These are phyloP conservation scores for Colletotrichum tofieldiae DNA, from an alignment of 2,329 filamentous ascomycete species.

Conservation along the genomic window DNA sequence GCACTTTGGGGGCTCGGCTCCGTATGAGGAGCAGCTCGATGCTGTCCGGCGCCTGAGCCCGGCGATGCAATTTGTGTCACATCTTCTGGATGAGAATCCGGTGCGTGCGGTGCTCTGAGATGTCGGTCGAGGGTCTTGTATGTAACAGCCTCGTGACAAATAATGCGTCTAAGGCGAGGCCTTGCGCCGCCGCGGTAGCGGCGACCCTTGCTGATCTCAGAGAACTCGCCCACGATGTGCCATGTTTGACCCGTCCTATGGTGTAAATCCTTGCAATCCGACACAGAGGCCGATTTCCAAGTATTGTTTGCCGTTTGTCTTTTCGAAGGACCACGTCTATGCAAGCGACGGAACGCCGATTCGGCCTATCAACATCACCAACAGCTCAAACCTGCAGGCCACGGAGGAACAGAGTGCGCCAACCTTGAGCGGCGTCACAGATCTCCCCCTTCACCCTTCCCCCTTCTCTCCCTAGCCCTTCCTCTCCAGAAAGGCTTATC, in stretches of 20 bases:
- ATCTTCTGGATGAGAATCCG: neutral
- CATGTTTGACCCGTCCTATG: too few species aligned
- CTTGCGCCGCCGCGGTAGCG: too few species aligned
- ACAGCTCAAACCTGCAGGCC: too few species aligned
- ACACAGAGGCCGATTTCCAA: too few species aligned
- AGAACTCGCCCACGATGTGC: too few species aligned
- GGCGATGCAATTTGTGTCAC: neutral
- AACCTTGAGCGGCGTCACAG: neutral
- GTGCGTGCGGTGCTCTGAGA: neutral
- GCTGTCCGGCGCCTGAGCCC: neutral
- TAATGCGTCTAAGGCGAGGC: neutral
- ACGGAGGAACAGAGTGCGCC: neutral
- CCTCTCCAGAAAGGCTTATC: neutral
- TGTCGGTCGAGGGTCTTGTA: too few species aligned
- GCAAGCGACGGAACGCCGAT: too few species aligned
- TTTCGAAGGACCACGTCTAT: too few species aligned
- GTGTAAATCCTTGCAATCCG: too few species aligned
- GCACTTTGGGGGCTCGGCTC: neutral
- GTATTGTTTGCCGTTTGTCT: too few species aligned
- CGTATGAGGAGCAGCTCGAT: neutral
- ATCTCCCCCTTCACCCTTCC: neutral
- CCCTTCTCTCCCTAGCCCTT: neutral
- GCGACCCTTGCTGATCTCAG: too few species aligned
- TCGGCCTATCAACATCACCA: neutral
- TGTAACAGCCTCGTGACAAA: neutral